Percentiles rank a stretch among this genome's conserved stretches.
Evolutionary conservation across 345 rosid species (phyloP).

Genomic region (Erodium maritimum): DNA sequence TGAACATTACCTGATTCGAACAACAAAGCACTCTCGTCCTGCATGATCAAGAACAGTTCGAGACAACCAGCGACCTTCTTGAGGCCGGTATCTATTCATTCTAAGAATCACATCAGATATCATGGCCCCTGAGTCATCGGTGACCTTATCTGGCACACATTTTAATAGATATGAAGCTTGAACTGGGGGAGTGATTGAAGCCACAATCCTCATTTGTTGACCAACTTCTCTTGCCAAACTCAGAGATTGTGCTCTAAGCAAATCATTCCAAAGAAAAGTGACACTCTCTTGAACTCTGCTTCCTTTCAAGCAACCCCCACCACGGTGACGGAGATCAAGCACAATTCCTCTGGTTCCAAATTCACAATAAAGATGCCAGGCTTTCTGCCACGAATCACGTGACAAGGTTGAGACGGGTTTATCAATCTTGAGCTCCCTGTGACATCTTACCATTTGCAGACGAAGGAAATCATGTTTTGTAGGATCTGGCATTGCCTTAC

Average conservation of each 20-base stretch:
- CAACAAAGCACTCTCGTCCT: conserved; percentile 75
- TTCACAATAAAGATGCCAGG: conserved; percentile 65
- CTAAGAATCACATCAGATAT: conserved; percentile 67
- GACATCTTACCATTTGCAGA: conserved; percentile 47
- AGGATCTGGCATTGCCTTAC: conserved; percentile 20
- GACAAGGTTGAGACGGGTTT: conserved; percentile 28
- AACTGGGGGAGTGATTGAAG: conserved; percentile 75
- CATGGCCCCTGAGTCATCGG: conserved; percentile 92
- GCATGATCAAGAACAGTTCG: conserved; percentile 87
- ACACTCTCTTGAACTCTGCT: conserved; percentile 26
- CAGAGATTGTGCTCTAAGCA: conserved; percentile 54
- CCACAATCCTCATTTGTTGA: conserved; percentile 28
- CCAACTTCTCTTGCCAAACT: conserved; percentile 37
- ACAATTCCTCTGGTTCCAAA: conserved; percentile 61
- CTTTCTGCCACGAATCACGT: conserved; percentile 44
- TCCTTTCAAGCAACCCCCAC: conserved; percentile 31
- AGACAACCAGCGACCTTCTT: conserved; percentile 92
- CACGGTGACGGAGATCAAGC: conserved; percentile 36
- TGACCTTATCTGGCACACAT: conserved; percentile 84
- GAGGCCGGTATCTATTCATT: conserved; percentile 53
- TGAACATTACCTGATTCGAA: conserved; percentile 47
- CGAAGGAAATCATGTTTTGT: conserved; percentile 30
- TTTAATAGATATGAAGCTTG: conserved; percentile 79
- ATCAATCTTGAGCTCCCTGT: conserved; percentile 57
- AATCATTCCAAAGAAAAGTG: conserved; percentile 63